Conservation (phyloP, 2,329 filamentous ascomycete genomes). For the Talaromyces albobiverticillius region DNA sequence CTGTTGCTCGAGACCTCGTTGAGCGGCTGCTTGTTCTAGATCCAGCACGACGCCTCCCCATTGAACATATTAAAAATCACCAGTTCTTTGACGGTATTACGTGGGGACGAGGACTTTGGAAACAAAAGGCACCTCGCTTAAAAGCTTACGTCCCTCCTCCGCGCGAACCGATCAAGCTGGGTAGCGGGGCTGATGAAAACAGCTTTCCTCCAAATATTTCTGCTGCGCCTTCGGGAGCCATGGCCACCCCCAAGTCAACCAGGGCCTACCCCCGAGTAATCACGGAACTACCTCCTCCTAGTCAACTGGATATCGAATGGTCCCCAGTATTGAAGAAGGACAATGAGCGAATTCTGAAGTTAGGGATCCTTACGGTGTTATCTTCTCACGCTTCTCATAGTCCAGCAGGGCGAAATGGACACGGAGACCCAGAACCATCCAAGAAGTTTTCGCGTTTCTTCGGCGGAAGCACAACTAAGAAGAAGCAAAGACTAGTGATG, state of each 20-base stretch:
- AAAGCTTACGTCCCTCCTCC: constrained; percentile 77
- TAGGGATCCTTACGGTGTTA: constrained; percentile 85
- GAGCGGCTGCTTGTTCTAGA: constrained; percentile 89
- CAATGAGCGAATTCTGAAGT: constrained; percentile 90
- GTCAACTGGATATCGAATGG: constrained; percentile 97
- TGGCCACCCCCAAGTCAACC: constrained; percentile 40
- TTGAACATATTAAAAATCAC: constrained; percentile 96
- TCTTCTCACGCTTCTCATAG: constrained; percentile 74
- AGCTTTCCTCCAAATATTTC: constrained; percentile 43
- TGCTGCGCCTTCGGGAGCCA: constrained; percentile 31
- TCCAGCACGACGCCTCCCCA: constrained; percentile 75
- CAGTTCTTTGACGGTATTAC: constrained; percentile 86
- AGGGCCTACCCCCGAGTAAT: constrained; percentile 76
- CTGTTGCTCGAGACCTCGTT: constrained; percentile 80
- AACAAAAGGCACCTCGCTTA: constrained; percentile 80
- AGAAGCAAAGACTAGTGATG: constrained; percentile 89
- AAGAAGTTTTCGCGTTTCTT: constrained; percentile 95
- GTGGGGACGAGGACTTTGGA: constrained; percentile 85
- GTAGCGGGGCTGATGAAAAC: constrained; percentile 47
- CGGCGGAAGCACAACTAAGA: constrained; percentile 85
- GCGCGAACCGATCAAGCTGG: constrained; percentile 75
- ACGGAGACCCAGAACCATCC: constrained; percentile 60
- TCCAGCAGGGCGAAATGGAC: constrained; percentile 65
- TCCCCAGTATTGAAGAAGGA: constrained; percentile 86
- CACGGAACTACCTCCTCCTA: constrained; percentile 93